Evolutionary conservation across 176 grass and related monocot species (phyloP).

Genomic region (Leersia perrieri): DNA sequence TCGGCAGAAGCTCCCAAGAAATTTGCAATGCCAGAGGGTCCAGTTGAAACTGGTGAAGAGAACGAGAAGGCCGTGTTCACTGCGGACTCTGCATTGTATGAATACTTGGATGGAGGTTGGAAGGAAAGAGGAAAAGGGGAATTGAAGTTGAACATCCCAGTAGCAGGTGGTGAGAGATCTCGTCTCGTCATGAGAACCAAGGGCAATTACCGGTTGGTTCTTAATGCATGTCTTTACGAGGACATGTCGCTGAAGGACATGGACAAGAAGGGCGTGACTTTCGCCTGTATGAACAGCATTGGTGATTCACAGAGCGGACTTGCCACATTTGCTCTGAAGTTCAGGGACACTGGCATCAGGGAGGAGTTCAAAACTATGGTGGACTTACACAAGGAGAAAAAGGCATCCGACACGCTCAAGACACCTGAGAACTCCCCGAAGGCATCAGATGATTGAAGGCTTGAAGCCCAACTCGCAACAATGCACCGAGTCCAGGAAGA

Average conservation of each 20-base stretch:
- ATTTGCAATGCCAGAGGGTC: slow-evolving; percentile 72
- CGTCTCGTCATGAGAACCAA: slow-evolving; percentile 91
- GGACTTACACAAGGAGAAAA: slow-evolving; percentile 45
- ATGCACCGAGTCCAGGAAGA: background rate
- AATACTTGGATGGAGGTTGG: slow-evolving; percentile 87
- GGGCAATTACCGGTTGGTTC: slow-evolving; percentile 77
- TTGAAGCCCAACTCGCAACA: slow-evolving; percentile 4
- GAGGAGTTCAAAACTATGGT: slow-evolving; percentile 68
- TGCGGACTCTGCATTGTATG: slow-evolving; percentile 79
- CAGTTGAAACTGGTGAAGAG: slow-evolving; percentile 97
- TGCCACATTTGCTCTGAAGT: slow-evolving; percentile 82
- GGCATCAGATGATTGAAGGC: slow-evolving; percentile 35
- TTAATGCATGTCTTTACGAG: slow-evolving; percentile 80
- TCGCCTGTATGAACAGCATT: slow-evolving; percentile 86
- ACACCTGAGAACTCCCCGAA: slow-evolving; percentile 44
- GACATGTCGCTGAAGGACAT: slow-evolving; percentile 93
- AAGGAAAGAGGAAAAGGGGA: slow-evolving; percentile 98
- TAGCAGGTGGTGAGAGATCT: slow-evolving; percentile 53
- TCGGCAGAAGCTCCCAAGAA: slow-evolving; percentile 44
- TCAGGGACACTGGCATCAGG: slow-evolving; percentile 66
- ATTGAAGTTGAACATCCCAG: slow-evolving; percentile 74
- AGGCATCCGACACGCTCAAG: slow-evolving; percentile 21
- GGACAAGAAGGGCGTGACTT: slow-evolving; percentile 94
- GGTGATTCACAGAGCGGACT: slow-evolving; percentile 52
- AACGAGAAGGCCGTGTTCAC: slow-evolving; percentile 72